These are phyloP conservation scores for Chenopodium album DNA, from an alignment of 148 eudicot genomes.

Conservation along the genomic window DNA sequence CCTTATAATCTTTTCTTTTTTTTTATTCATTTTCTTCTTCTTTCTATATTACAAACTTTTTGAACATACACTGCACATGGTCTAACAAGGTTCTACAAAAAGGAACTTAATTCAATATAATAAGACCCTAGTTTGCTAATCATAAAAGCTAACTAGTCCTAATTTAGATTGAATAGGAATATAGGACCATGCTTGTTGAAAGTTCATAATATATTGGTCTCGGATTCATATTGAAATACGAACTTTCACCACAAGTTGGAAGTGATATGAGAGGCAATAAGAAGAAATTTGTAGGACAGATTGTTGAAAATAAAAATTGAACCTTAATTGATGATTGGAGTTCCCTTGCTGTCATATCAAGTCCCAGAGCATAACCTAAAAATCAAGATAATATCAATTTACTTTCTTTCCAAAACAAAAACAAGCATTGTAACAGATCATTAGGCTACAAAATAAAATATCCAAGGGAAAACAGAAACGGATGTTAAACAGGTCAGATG, in stretches of 20 bases:
- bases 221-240: no score
- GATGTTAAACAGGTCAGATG: not conserved
- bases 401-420: not conserved
- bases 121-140: no score
- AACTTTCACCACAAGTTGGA: not conserved
- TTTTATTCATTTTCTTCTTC: no score
- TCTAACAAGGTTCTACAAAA: no score
- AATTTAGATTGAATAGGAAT: no score
- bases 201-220: no score
- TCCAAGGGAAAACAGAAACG: not conserved
- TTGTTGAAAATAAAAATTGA: constrained; percentile 14
- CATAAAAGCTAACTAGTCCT: no score
- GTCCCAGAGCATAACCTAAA: constrained; percentile 84
- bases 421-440: not conserved
- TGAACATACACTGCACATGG: no score
- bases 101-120: no score
- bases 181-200: no score
- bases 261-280: not conserved
- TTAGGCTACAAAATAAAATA: not conserved
- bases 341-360: constrained; percentile 94
- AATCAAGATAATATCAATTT: not conserved
- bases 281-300: not conserved
- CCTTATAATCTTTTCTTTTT: no score
- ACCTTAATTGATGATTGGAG: constrained; percentile 82
- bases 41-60: no score